Evolutionary conservation across 1,284 basidiomycete genomes (phyloP).

Genomic region (Anthracocystis setariae): DNA sequence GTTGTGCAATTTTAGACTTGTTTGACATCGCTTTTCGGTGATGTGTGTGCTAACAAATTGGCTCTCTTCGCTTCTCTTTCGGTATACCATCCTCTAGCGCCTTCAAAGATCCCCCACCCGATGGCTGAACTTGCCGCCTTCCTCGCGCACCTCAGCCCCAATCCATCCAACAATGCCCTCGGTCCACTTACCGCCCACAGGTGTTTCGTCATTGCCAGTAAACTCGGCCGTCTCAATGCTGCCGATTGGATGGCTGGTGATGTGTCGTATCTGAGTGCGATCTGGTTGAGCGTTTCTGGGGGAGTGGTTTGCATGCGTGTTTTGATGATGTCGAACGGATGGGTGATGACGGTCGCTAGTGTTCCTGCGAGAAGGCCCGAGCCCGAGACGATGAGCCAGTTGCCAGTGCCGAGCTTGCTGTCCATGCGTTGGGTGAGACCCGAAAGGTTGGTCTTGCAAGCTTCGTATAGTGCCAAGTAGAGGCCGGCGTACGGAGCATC

Average conservation of each 20-base stretch:
- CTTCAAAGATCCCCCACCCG: slow-evolving; percentile 66
- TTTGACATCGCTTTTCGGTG: slow-evolving; percentile 11
- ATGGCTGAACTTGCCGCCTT: slow-evolving; percentile 65
- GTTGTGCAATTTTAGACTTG: slow-evolving; percentile 9
- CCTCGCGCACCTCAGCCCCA: slow-evolving; percentile 61
- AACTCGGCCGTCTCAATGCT: slow-evolving; percentile 8
- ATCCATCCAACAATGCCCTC: slow-evolving; percentile 59
- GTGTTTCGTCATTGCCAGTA: slow-evolving; percentile 47
- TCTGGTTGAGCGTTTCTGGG: slow-evolving; percentile 19
- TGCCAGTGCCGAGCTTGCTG: slow-evolving; percentile 38
- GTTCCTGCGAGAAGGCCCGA: slow-evolving; percentile 60
- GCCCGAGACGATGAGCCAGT: slow-evolving; percentile 54
- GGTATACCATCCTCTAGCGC: slow-evolving; percentile 47
- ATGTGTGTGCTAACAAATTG: too few species aligned
- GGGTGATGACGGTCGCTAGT: slow-evolving; percentile 63
- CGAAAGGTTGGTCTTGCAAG: slow-evolving; percentile 52
- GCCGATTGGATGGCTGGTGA: background rate
- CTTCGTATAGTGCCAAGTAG: slow-evolving; percentile 86
- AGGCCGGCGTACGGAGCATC: slow-evolving; percentile 96
- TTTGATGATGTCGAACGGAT: slow-evolving; percentile 67
- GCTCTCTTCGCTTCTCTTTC: slow-evolving; percentile 27
- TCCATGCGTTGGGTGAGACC: background rate
- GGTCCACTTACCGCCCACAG: slow-evolving; percentile 37
- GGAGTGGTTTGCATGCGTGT: slow-evolving; percentile 65
- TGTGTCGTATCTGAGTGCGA: slow-evolving; percentile 8